Conservation (phyloP, 805 yeast genomes). For the Yueomyces sinensis region DNA sequence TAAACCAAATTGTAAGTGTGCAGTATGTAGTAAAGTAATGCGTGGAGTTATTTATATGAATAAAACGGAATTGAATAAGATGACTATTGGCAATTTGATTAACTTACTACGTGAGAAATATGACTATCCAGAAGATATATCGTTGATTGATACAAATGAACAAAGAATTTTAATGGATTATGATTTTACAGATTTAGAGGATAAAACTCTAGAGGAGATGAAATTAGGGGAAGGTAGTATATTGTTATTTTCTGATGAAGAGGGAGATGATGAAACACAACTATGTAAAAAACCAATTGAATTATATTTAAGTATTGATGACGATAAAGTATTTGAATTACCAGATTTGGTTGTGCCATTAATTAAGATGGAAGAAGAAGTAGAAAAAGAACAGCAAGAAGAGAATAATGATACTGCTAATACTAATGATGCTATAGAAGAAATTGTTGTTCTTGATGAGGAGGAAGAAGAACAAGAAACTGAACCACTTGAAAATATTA, state of each 20-base stretch:
- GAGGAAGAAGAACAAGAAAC: constrained; percentile 29
- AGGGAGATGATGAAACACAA: constrained; percentile 30
- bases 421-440: neutral
- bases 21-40: constrained; percentile 42
- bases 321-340: constrained; percentile 9
- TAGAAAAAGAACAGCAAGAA: neutral
- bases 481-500: neutral
- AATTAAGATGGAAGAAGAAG: constrained; percentile 1
- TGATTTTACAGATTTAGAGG: constrained; percentile 74
- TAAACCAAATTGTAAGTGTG: constrained; percentile 58
- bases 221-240: constrained; percentile 51
- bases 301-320: constrained; percentile 30
- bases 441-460: constrained; percentile 1
- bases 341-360: constrained; percentile 25
- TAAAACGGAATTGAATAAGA: constrained; percentile 8
- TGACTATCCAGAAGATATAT: constrained; percentile 31
- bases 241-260: constrained; percentile 68
- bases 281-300: constrained; percentile 42
- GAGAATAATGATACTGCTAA: neutral
- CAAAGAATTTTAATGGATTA: constrained; percentile 62
- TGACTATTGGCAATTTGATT: constrained; percentile 40
- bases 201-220: constrained; percentile 33
- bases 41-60: constrained; percentile 36
- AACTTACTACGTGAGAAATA: constrained; percentile 35
- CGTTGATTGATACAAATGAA: constrained; percentile 21